Percentiles rank a stretch among this genome's conserved stretches.
Evolutionary conservation across 306 rosid genomes (phyloP).

Genomic region (Vigna unguiculata): DNA sequence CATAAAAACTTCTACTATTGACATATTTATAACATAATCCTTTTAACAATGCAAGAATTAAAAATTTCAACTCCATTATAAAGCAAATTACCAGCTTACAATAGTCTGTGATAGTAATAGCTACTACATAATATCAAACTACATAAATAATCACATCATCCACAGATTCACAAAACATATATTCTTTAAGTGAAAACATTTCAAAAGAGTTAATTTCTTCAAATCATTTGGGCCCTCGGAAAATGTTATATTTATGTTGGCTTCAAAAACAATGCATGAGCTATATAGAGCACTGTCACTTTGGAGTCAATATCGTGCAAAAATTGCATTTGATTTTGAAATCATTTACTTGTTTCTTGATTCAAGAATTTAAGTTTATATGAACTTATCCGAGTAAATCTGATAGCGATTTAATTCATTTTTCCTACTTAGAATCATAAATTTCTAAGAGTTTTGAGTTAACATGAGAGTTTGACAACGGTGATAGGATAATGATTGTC

Average conservation of each 20-base stretch:
- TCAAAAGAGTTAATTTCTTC: neutral
- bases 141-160: neutral
- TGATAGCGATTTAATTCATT: neutral
- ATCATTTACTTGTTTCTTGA: neutral
- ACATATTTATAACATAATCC: neutral
- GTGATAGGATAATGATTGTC: conserved; percentile 11
- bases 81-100: too few species aligned
- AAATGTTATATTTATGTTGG: neutral
- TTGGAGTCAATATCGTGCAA: neutral
- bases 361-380: neutral
- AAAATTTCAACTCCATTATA: too few species aligned
- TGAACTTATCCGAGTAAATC: neutral
- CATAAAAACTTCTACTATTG: neutral
- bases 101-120: neutral
- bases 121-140: neutral
- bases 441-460: neutral
- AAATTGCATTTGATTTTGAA: neutral
- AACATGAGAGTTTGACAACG: neutral
- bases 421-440: neutral
- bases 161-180: neutral
- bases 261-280: neutral
- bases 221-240: neutral
- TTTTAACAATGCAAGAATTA: too few species aligned
- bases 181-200: neutral
- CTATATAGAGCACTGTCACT: neutral